Percentiles rank a stretch among this genome's conserved stretches.
phyloP scores from a whole-genome alignment of 768 basidiomycete species.

The Pisolithus microcarpus region DNA sequence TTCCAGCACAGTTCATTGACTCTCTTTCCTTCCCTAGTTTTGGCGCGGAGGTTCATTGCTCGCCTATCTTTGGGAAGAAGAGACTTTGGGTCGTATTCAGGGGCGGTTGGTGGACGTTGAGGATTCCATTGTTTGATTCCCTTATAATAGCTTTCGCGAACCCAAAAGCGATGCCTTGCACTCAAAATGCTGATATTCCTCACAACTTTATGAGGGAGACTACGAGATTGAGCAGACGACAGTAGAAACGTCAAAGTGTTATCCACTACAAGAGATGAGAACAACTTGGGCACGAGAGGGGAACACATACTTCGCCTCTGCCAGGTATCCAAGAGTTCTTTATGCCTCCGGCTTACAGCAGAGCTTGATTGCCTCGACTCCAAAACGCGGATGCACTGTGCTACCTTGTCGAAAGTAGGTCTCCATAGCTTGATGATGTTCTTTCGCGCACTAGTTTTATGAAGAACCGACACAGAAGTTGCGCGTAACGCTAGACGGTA shows the following conservation, averaged over 20 bases:
- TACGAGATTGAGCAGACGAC: conserved; percentile 55
- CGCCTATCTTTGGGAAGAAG: conserved; percentile 7
- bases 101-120: conserved; percentile 18
- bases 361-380: conserved; percentile 22
- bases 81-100: conserved; percentile 15
- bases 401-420: conserved; percentile 49
- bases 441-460: conserved; percentile 37
- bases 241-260: conserved; percentile 55
- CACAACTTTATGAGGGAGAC: conserved; percentile 52
- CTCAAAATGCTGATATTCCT: conserved; percentile 41
- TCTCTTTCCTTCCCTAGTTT: conserved; percentile 17
- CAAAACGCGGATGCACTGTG: conserved; percentile 34
- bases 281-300: background rate
- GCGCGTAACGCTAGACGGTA: conserved; percentile 57
- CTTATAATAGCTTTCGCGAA: conserved; percentile 13
- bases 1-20: conserved; percentile 37
- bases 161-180: conserved; percentile 20
- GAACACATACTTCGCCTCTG: conserved; percentile 43
- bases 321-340: conserved; percentile 46
- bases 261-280: conserved; percentile 47
- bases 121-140: conserved; percentile 34
- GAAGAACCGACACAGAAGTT: conserved; percentile 50
- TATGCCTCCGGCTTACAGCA: conserved; percentile 24
- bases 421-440: conserved; percentile 45
- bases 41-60: conserved; percentile 11